phyloP scores from a whole-genome alignment of 225 moss, liverwort and hornwort genomes.

The Asterella californica region DNA sequence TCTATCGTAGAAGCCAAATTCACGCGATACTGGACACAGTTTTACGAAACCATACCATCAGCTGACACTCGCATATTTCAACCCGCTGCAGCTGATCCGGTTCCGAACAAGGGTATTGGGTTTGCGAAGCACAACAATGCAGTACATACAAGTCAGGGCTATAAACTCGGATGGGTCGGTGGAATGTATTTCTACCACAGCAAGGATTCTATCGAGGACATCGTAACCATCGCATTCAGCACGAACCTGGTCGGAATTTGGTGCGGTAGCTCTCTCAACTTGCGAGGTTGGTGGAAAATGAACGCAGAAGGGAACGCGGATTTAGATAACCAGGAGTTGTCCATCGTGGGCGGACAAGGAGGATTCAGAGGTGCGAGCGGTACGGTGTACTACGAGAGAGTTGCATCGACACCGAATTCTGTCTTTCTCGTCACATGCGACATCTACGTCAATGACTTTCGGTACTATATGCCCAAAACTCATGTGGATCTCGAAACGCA shows the following conservation, averaged over 20 bases:
- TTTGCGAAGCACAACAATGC: background rate
- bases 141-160: background rate
- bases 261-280: background rate
- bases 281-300: background rate
- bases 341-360: slow-evolving; percentile 2
- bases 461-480: background rate
- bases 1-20: background rate
- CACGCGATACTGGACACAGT: background rate
- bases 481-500: background rate
- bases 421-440: background rate
- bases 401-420: background rate
- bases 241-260: background rate
- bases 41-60: background rate
- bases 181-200: slow-evolving; percentile 1
- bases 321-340: background rate
- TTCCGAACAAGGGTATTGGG: background rate
- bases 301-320: background rate
- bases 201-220: background rate
- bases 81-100: background rate
- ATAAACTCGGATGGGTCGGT: background rate
- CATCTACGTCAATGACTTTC: background rate
- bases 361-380: background rate
- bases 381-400: background rate
- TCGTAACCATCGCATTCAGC: background rate
- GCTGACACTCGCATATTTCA: background rate